phyloP scores from a whole-genome alignment of 352 stramenopile genomes.

The Saprolegnia parasitica region DNA sequence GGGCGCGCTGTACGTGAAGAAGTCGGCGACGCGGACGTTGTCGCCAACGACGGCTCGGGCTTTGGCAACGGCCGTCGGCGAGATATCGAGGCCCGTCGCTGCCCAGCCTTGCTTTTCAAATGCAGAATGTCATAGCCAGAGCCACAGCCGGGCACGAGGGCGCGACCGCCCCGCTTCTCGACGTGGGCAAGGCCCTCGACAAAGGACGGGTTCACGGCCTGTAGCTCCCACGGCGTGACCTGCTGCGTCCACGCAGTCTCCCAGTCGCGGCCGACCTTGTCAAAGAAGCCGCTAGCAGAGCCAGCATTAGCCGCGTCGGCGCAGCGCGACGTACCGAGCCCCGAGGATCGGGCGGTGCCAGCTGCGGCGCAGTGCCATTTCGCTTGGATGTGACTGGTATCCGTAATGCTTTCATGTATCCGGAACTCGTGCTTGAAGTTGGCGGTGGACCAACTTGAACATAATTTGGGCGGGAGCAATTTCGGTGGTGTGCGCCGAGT shows the following conservation, averaged over 20 bases:
- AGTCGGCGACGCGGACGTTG: not conserved
- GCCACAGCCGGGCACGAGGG: slow-evolving; percentile 18
- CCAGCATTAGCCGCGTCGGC: not conserved
- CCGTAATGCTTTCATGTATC: not conserved
- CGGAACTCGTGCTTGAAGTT: not conserved
- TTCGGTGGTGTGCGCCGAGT: no score
- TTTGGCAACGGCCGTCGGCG: slow-evolving; percentile 7
- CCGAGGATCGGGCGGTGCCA: not conserved
- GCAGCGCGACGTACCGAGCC: not conserved
- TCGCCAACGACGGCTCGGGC: not conserved
- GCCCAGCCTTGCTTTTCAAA: slow-evolving; percentile 16
- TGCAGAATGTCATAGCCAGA: slow-evolving; percentile 23
- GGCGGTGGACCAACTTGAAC: not conserved
- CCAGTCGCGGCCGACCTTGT: slow-evolving; percentile 24
- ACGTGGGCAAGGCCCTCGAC: slow-evolving; percentile 11
- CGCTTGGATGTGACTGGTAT: not conserved
- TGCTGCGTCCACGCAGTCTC: slow-evolving; percentile 13
- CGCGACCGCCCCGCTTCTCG: not conserved
- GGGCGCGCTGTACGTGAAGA: not conserved
- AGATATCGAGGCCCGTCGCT: slow-evolving; percentile 18
- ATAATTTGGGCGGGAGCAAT: not conserved
- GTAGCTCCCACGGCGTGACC: slow-evolving; percentile 21
- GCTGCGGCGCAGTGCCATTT: not conserved
- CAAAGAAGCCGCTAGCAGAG: slow-evolving; percentile 14
- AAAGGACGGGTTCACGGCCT: slow-evolving; percentile 24